Evolutionary conservation across 306 rosid species (phyloP), one percentile per base, ranked within the genome.

Genomic region (Dryas alaskensis): DNA sequence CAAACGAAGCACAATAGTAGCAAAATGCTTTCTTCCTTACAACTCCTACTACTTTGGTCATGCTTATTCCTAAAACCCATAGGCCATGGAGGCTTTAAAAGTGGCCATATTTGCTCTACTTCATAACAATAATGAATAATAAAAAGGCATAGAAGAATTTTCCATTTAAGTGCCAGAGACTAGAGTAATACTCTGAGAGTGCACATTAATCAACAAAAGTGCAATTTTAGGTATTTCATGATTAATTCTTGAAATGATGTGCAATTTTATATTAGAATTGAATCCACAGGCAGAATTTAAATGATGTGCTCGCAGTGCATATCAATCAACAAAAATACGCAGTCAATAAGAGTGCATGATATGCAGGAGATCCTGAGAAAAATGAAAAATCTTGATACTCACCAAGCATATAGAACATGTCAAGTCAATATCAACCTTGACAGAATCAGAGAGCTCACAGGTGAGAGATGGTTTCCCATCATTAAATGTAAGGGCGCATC

Each of bases 401-500:
- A 94, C 99, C 96, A 94, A 80, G 85, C 99, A 94, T 85, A 94
- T 83, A 60, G 99, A 87, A 84, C 99, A 94, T 27, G 95, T 92
- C 90, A 94, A 84, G 61, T 88, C 96, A 49, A 87, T 76, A 53
- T 94, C 99, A 57, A 90, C 73, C 72, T 92, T 89, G 86, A 86
- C 72, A 25, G 99, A 90, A 81, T 92, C 97, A 65, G 82, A 87
- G 70, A 94, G 88, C 74, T 92, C 90, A 64, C 97, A 92, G 65
- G 90, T 87, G 54, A 94, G 91, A 2, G 96, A 83, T 12, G 99
- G 99, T 57, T 87, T 88, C 53, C 87, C 99, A 37, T 94, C 97
- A 65, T 79, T 85, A 57, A 86, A 63, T 40, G 70, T 59, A 52
- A 94, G 93, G 49, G 83, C 82, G 27, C 96, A 92, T 73, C 86